Percentiles rank a stretch among this genome's conserved stretches.
These are phyloP conservation scores for Solanum acaule DNA, from an alignment of 257 asterid species.

Conservation along the genomic window DNA sequence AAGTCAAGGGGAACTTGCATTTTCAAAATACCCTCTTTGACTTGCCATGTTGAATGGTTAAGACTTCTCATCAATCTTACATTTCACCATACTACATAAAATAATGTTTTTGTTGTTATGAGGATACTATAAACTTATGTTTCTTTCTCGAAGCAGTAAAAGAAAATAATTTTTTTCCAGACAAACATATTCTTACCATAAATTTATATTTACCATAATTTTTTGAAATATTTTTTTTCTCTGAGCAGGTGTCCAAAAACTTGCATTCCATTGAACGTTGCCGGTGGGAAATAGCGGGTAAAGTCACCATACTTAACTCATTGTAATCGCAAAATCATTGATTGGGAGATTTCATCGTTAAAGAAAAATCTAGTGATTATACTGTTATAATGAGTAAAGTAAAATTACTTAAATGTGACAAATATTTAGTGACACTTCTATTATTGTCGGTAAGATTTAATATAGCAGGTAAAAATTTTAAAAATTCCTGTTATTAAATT, in stretches of 20 bases:
- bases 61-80: neutral
- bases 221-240: neutral
- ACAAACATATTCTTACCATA: neutral
- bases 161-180: no score
- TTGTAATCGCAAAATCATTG: neutral
- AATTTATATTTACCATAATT: neutral
- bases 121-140: neutral
- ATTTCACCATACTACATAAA: neutral
- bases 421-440: neutral
- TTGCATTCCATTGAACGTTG: neutral
- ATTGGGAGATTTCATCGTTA: neutral
- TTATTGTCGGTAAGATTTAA: neutral
- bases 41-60: neutral
- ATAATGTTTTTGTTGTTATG: neutral
- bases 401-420: neutral
- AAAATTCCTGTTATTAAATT: neutral
- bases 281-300: neutral
- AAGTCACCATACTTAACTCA: neutral
- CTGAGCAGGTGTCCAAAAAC: neutral
- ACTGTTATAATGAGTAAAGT: neutral
- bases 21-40: neutral
- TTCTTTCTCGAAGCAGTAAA: neutral
- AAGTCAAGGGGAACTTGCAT: neutral
- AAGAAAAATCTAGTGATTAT: neutral
- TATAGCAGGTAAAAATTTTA: neutral